These are phyloP conservation scores for Dendrobium nobile DNA, from an alignment of 106 monocot species.

Conservation along the genomic window DNA sequence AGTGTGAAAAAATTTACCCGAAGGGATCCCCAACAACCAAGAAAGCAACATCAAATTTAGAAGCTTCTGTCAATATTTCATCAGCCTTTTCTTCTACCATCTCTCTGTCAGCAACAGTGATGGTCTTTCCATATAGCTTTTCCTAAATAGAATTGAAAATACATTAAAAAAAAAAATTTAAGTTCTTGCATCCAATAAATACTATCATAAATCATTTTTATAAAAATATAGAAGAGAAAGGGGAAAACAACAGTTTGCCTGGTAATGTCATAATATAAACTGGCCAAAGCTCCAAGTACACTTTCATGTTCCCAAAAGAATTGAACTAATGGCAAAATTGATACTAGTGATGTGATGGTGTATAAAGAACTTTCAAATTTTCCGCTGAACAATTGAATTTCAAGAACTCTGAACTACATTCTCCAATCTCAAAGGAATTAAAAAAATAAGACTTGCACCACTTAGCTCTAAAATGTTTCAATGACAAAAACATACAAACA, in stretches of 20 bases:
- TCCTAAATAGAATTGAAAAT: slow-evolving; percentile 28
- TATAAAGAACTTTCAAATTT: not conserved
- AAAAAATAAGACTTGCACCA: not conserved
- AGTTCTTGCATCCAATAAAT: not conserved
- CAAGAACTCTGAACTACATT: not conserved
- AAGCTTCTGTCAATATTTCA: slow-evolving; percentile 47
- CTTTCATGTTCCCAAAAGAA: not conserved
- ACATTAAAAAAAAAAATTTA: not conserved
- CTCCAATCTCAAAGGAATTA: not conserved
- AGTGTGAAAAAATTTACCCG: slow-evolving; percentile 30
- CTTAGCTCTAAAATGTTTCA: not conserved
- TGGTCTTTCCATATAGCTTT: slow-evolving; percentile 62
- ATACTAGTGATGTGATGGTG: not conserved
- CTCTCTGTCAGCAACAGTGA: slow-evolving; percentile 73
- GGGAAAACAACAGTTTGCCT: not conserved
- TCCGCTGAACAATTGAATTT: not conserved
- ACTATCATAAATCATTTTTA: not conserved
- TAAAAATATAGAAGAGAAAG: not conserved
- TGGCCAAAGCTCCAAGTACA: not conserved
- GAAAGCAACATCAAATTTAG: slow-evolving; percentile 63
- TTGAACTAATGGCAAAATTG: not conserved
- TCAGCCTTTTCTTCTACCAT: slow-evolving; percentile 91
- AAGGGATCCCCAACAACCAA: slow-evolving; percentile 96
- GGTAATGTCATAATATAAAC: not conserved
- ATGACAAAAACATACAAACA: not conserved